Evolutionary conservation across 495 filamentous ascomycete species (phyloP).

Genomic region (Aspergillus coremiiformis): DNA sequence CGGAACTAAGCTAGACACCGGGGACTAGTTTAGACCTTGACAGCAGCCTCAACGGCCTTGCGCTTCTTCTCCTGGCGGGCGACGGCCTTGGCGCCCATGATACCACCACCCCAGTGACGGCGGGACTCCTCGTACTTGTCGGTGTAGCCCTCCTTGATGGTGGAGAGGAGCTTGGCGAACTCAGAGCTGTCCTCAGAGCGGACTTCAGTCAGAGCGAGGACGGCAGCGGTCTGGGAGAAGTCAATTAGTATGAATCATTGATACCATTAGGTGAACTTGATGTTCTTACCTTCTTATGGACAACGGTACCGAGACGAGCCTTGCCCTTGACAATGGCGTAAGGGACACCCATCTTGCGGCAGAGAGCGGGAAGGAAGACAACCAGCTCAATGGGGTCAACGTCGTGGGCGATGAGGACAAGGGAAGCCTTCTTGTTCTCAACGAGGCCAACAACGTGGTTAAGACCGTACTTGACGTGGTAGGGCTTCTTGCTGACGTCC

Average conservation of each 20-base stretch:
- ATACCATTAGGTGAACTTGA: background rate
- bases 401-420: constrained; percentile 98
- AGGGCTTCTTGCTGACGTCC: constrained; percentile 99
- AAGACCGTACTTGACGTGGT: constrained; percentile 97
- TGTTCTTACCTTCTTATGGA: constrained; percentile 88
- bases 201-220: constrained; percentile 91
- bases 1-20: background rate
- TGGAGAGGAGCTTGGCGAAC: constrained; percentile 89
- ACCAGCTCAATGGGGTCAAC: constrained; percentile 99
- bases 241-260: background rate
- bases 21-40: constrained; percentile 78
- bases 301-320: constrained; percentile 94
- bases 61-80: constrained; percentile 91
- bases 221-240: constrained; percentile 77
- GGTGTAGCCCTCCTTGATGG: constrained; percentile 96
- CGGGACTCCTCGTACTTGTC: constrained; percentile 91
- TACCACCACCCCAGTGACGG: constrained; percentile 98
- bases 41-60: constrained; percentile 83
- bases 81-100: constrained; percentile 97
- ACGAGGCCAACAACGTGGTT: constrained; percentile 99
- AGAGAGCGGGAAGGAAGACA: constrained; percentile 97
- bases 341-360: constrained; percentile 99
- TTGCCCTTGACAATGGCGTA: constrained; percentile 99
- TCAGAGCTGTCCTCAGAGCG: constrained; percentile 96
- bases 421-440: constrained; percentile 99